phyloP scores from a whole-genome alignment of 108 stramenopile genomes.

The Nitzschia sp. region DNA sequence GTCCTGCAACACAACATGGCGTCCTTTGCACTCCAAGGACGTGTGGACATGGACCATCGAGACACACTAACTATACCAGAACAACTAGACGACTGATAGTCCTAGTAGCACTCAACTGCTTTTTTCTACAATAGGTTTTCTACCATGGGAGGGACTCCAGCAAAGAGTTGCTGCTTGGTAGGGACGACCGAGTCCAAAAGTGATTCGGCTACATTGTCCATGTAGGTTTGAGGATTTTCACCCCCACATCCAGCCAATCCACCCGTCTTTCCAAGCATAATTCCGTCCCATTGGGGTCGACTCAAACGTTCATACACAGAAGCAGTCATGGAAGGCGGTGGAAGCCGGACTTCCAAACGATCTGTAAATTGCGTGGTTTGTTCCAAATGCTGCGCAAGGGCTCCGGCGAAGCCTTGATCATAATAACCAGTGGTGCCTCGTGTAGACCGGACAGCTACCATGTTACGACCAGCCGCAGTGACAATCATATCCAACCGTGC shows the following conservation, averaged over 20 bases:
- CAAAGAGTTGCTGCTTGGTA: constrained; percentile 67
- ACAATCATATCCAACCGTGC: constrained; percentile 52
- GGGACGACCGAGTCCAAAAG: constrained; percentile 62
- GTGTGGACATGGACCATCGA: constrained; percentile 32
- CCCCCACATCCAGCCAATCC: constrained; percentile 59
- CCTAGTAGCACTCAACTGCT: background rate
- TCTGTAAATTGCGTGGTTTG: constrained; percentile 46
- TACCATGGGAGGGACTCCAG: constrained; percentile 65
- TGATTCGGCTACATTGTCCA: constrained; percentile 76
- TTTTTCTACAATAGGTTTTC: constrained; percentile 57
- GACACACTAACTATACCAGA: constrained; percentile 25
- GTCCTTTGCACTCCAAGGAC: constrained; percentile 30
- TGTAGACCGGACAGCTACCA: constrained; percentile 56
- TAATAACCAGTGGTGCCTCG: constrained; percentile 48
- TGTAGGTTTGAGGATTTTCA: constrained; percentile 57
- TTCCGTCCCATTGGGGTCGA: constrained; percentile 50
- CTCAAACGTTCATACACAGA: constrained; percentile 29
- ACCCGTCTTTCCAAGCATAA: constrained; percentile 42
- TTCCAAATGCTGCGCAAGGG: constrained; percentile 47
- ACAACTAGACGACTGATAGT: background rate
- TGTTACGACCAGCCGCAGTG: constrained; percentile 38
- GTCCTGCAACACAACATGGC: background rate
- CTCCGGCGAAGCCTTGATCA: constrained; percentile 61
- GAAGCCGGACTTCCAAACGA: constrained; percentile 19
- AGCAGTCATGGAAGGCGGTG: background rate